Conservation (phyloP, 495 filamentous ascomycete species). For the Neurospora intermedia region DNA sequence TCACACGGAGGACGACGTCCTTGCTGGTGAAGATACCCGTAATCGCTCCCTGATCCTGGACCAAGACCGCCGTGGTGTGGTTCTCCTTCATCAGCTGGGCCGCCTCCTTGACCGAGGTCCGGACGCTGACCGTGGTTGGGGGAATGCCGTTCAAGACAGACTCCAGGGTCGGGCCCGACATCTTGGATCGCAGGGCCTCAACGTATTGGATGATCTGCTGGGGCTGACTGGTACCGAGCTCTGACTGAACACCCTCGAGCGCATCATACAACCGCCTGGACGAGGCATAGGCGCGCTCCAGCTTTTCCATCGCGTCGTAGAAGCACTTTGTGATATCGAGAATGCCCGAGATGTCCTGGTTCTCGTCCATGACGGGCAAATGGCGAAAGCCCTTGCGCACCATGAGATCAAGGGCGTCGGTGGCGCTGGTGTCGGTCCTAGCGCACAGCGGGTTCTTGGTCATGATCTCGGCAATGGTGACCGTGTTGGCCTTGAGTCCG, state of each 20-base stretch:
- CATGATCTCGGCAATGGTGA: constrained; percentile 98
- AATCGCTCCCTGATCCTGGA: constrained; percentile 93
- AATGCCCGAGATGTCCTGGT: constrained; percentile 97
- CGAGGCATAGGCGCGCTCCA: constrained; percentile 93
- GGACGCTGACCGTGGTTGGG: constrained; percentile 86
- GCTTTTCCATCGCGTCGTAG: constrained; percentile 99
- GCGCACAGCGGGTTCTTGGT: constrained; percentile 98
- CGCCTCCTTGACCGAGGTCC: constrained; percentile 92
- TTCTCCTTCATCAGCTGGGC: constrained; percentile 95
- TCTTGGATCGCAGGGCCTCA: constrained; percentile 85
- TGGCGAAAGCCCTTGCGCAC: constrained; percentile 96
- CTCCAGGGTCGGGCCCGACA: constrained; percentile 96
- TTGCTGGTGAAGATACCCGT: constrained; percentile 99
- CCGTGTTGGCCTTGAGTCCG: constrained; percentile 78
- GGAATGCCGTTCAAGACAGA: constrained; percentile 86
- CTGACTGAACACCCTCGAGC: constrained; percentile 96
- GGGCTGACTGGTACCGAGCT: constrained; percentile 89
- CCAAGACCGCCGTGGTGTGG: constrained; percentile 90
- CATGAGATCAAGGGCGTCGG: constrained; percentile 95
- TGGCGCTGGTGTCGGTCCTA: constrained; percentile 93
- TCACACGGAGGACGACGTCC: constrained; percentile 95
- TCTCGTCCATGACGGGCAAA: constrained; percentile 98
- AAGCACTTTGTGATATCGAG: constrained; percentile 99
- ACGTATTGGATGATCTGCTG: constrained; percentile 99
- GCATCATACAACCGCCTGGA: constrained; percentile 95